Percentiles rank a stretch among this genome's conserved stretches.
phyloP scores from a whole-genome alignment of 2,329 filamentous ascomycete species.

The Pseudonectria buxi region DNA sequence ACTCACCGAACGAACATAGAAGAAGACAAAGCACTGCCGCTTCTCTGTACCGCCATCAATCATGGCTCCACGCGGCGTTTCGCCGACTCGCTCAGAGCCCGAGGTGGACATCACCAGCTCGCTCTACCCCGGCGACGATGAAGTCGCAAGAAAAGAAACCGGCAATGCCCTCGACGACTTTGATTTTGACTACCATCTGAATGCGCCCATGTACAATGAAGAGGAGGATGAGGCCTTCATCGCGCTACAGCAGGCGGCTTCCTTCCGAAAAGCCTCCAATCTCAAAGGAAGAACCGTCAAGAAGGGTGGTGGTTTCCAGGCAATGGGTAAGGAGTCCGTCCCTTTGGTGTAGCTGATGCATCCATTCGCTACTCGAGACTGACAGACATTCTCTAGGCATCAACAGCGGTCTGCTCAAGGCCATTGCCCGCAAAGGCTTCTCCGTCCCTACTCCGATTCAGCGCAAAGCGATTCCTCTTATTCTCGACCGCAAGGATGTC shows the following conservation, averaged over 20 bases:
- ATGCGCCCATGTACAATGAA: conserved; percentile 40
- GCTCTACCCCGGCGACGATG: conserved; percentile 59
- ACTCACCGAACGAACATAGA: conserved; percentile 2
- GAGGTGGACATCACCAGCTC: conserved; percentile 85
- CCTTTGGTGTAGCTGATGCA: no score
- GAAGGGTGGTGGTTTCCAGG: conserved; percentile 94
- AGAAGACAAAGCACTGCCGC: no score
- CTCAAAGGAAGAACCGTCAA: conserved; percentile 80
- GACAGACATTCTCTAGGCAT: conserved; percentile 46
- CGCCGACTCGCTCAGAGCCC: conserved; percentile 79
- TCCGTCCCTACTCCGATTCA: conserved; percentile 96
- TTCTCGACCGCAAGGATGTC: conserved; percentile 88
- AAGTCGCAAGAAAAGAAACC: conserved; percentile 36
- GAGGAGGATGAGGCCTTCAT: conserved; percentile 86
- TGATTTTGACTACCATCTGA: conserved; percentile 56
- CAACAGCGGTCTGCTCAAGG: conserved; percentile 76
- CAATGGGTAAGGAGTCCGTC: conserved; percentile 59
- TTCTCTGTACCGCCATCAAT: conserved; percentile 2
- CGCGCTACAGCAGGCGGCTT: conserved; percentile 75
- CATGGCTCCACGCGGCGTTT: conserved; percentile 69
- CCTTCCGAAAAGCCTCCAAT: conserved; percentile 78
- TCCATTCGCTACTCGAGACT: conserved; percentile 5
- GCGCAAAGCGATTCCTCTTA: conserved; percentile 87
- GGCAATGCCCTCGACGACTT: conserved; percentile 38
- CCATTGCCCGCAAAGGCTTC: conserved; percentile 90